A percentile compares a stretch with the other conserved stretches of the same genome.
Evolutionary conservation across 129 eudicot species (phyloP).

Genomic region (Daucus carota): DH1_v3.0 NC_030381.2:41625001-41625500

Average conservation of each 20-base stretch:
- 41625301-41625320: neutral
- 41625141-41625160: neutral
- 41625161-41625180: neutral
- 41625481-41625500: neutral
- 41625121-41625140: neutral
- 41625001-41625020: neutral
- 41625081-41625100: no score
- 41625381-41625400: neutral
- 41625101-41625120: no score
- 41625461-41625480: neutral
- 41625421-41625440: neutral
- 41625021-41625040: neutral
- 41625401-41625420: neutral
- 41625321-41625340: neutral
- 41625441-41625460: neutral
- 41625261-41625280: neutral
- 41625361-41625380: neutral
- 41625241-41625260: neutral
- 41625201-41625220: neutral
- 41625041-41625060: neutral
- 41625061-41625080: no score
- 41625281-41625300: neutral
- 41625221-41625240: neutral
- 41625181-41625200: conserved; percentile 7
- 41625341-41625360: neutral